Evolutionary conservation across 2,329 filamentous ascomycete species (phyloP).

Genomic region (Xylaria sp.): DNA sequence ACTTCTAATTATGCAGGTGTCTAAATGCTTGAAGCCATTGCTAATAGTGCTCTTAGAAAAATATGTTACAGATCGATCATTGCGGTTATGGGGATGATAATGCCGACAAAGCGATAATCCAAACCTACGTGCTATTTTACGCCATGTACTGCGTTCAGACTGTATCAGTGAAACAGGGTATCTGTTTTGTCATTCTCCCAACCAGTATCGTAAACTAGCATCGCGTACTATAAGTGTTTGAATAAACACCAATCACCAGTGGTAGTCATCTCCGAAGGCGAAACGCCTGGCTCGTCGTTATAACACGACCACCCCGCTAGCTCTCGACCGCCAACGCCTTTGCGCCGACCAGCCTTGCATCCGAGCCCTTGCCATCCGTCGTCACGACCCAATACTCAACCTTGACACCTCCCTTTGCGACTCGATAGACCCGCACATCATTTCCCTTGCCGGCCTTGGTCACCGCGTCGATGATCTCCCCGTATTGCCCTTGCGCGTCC

Average conservation of each 20-base stretch:
- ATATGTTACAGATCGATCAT: not conserved
- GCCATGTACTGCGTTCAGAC: not conserved
- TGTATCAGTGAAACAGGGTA: not conserved
- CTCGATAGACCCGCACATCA: conserved; percentile 79
- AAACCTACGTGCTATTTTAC: not conserved
- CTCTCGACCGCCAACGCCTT: conserved; percentile 83
- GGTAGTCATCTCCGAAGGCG: not conserved
- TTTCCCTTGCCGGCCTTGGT: conserved; percentile 69
- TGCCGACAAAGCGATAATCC: not conserved
- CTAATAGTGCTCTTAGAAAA: not conserved
- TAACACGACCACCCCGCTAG: conserved; percentile 45
- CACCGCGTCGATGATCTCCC: conserved; percentile 74
- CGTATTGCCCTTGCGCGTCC: conserved; percentile 77
- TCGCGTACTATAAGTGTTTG: not conserved
- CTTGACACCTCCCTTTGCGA: conserved; percentile 70
- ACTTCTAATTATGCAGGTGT: not conserved
- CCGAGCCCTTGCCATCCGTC: conserved; percentile 65
- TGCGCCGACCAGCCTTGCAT: conserved; percentile 72
- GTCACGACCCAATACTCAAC: conserved; percentile 84
- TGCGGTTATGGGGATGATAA: not conserved
- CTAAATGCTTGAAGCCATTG: not conserved
- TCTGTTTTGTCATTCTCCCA: not conserved
- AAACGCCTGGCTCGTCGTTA: not conserved
- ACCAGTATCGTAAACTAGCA: too few relatives aligned
- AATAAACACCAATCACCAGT: not conserved